Base-by-base conservation (phyloP, 345 rosid species). In the Gossypium ekmanianum region DNA sequence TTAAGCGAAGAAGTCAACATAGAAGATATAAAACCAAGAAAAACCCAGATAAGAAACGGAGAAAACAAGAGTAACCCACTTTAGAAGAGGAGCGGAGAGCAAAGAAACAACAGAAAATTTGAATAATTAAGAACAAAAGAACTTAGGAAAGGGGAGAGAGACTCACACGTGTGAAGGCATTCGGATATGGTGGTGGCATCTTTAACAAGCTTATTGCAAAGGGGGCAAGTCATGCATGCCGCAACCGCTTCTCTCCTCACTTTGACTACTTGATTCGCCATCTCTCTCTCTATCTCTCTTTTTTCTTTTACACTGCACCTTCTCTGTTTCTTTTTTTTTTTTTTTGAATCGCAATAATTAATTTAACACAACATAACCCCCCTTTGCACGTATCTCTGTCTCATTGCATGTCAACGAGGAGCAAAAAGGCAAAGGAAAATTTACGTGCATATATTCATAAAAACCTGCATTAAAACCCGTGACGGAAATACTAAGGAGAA, bases 181-280 rank as follows among this genome's bases (percentile, higher is more conserved):
- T 94, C 98, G 41, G 94, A 83, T 73, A 94, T 85, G 82, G 97
- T 91, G 74, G 97, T 92, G 83, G 98, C 97, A 74, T 94, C 93
- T 68, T 86, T 83, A 47, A 94, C 79, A 78, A 94, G 86, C 76
- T 81, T 86, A 3, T 91, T 71, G 80, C 98, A 94, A 74, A 94
- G 90, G 68, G 93, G 88, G 68, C 97, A 94, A 65, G 88, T 89
- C 86, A 92, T 79, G 92, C 92, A 92, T 79, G 87, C 81, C 72
- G 81, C 90, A 63, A 91, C 83, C 84, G 82, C 76, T 64, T 90
- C 95, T 66, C 83, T 86, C 82, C 77, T 92, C 77, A 89, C 90
- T 81, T 84, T 88, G 83, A 81, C 92, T 64, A 82, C 89, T 83
- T 77, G 89, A 82, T 81, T 86, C 78, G 83, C 83, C 91, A 79